Percentiles rank a stretch among this genome's conserved stretches.
phyloP scores from a whole-genome alignment of 1,284 basidiomycete genomes.

The Acaromyces ingoldii region DNA sequence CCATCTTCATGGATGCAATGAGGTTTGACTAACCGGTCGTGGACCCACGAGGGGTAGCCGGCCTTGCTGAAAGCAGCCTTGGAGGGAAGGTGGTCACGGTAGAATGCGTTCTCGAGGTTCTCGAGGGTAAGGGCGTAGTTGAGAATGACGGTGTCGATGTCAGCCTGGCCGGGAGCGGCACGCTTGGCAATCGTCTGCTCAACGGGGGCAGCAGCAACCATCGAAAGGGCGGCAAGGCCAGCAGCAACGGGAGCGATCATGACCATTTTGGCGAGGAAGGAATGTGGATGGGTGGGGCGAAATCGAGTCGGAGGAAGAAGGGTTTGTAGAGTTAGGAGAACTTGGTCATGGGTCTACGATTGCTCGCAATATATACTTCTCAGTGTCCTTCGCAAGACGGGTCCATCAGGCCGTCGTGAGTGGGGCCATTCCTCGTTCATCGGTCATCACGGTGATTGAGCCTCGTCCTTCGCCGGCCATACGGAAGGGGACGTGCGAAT shows the following conservation, averaged over 20 bases:
- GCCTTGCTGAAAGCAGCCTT: constrained; percentile 58
- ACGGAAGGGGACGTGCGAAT: no score
- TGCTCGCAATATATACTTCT: no score
- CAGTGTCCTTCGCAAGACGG: no score
- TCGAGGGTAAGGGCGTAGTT: constrained; percentile 67
- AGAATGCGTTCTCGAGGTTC: constrained; percentile 67
- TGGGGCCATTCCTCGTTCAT: no score
- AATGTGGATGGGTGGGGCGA: not conserved
- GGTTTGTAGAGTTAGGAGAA: no score
- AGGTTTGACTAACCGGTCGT: constrained; percentile 47
- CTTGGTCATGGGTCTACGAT: no score
- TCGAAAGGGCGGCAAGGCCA: not conserved
- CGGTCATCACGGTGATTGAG: no score
- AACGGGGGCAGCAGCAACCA: constrained; percentile 6
- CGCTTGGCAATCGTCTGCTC: constrained; percentile 17
- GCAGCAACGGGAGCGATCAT: not conserved
- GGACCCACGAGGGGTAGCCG: constrained; percentile 58
- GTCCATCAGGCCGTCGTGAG: no score
- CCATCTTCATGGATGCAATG: not conserved
- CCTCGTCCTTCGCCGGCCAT: no score
- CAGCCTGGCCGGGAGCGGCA: constrained; percentile 38
- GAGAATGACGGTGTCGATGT: constrained; percentile 54
- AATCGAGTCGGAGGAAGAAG: no score
- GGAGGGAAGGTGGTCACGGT: constrained; percentile 44
- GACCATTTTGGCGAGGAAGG: not conserved